These are phyloP conservation scores for Erysiphe pulchra DNA, from an alignment of 2,329 filamentous ascomycete species.

Conservation along the genomic window DNA sequence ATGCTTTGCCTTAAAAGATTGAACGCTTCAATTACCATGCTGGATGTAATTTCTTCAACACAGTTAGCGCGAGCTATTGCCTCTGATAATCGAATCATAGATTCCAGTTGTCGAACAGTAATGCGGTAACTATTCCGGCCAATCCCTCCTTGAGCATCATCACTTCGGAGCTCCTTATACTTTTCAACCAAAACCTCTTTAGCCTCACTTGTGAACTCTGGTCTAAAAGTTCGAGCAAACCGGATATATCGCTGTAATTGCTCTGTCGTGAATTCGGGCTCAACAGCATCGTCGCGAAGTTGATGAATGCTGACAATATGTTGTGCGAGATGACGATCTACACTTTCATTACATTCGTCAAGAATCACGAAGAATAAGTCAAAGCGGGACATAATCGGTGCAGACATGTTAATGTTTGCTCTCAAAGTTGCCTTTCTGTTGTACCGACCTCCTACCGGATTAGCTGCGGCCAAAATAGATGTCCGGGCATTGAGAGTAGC, in stretches of 20 bases:
- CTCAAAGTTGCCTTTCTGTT: conserved; percentile 86
- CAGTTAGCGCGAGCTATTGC: conserved; percentile 98
- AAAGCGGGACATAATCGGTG: conserved; percentile 97
- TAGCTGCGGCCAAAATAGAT: conserved; percentile 84
- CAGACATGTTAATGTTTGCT: conserved; percentile 94
- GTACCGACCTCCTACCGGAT: conserved; percentile 88
- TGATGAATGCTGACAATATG: conserved; percentile 93
- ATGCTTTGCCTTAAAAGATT: conserved; percentile 82
- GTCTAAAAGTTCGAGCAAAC: conserved; percentile 83
- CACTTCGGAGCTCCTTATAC: conserved; percentile 83
- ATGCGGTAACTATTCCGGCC: conserved; percentile 93
- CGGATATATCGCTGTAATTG: conserved; percentile 92
- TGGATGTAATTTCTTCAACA: conserved; percentile 62
- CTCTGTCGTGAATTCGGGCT: conserved; percentile 87
- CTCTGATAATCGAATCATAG: conserved; percentile 81
- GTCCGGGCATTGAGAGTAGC: conserved; percentile 90
- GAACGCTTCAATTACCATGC: conserved; percentile 78
- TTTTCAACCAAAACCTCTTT: conserved; percentile 65
- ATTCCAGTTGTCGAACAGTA: conserved; percentile 86
- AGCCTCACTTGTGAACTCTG: conserved; percentile 72
- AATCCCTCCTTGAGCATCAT: conserved; percentile 82
- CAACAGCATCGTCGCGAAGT: conserved; percentile 69
- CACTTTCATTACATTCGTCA: conserved; percentile 80
- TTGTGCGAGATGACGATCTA: conserved; percentile 74
- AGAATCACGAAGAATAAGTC: conserved; percentile 96